Percentiles rank a stretch among this genome's conserved stretches.
Evolutionary conservation across 768 basidiomycete species (phyloP).

Genomic region (Pisolithus orientalis): DNA sequence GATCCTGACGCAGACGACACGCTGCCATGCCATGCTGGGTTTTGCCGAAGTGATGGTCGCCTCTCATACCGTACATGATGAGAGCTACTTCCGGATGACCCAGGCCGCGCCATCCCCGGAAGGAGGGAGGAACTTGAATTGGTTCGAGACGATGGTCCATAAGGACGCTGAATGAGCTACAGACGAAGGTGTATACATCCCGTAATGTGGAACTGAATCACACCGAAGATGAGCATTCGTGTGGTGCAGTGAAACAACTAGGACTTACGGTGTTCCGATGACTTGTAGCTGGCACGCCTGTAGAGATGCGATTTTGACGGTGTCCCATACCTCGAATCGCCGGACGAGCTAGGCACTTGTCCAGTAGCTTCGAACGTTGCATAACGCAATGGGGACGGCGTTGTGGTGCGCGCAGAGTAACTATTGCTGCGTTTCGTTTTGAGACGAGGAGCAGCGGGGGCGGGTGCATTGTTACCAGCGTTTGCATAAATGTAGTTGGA

Average conservation of each 20-base stretch:
- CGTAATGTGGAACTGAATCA: conserved; percentile 24
- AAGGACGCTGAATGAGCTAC: conserved; percentile 27
- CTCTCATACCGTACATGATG: conserved; percentile 32
- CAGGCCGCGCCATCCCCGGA: conserved; percentile 33
- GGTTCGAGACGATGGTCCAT: conserved; percentile 42
- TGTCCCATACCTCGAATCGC: conserved; percentile 28
- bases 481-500: conserved; percentile 38
- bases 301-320: conserved; percentile 31
- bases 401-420: conserved; percentile 30
- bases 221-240: conserved; percentile 2
- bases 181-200: conserved; percentile 22
- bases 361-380: conserved; percentile 28
- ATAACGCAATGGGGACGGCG: conserved; percentile 38
- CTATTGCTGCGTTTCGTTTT: conserved; percentile 36
- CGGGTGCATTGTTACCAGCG: conserved; percentile 25
- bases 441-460: conserved; percentile 31
- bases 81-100: conserved; percentile 35
- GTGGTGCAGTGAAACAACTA: conserved; percentile 5
- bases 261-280: conserved; percentile 40
- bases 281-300: conserved; percentile 38
- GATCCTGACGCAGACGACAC: conserved; percentile 34
- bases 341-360: conserved; percentile 16
- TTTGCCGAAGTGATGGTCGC: conserved; percentile 43
- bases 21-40: conserved; percentile 41
- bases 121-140: conserved; percentile 45